Percentiles rank a stretch among this genome's conserved stretches.
phyloP scores from a whole-genome alignment of 768 basidiomycete species.

The Crassisporium funariophilum region DNA sequence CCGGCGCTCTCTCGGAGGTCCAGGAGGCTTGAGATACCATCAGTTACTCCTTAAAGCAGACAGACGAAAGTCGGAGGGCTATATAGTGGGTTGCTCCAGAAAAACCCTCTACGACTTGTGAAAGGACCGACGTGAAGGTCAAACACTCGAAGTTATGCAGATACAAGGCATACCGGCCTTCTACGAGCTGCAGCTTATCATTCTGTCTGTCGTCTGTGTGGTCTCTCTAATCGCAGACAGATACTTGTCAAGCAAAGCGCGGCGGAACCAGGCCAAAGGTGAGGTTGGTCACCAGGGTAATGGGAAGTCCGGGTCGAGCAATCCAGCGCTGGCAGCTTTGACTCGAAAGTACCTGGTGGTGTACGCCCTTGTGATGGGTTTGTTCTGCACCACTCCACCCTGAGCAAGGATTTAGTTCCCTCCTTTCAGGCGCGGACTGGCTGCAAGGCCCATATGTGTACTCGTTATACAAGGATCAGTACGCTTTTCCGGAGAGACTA shows the following conservation, averaged over 20 bases:
- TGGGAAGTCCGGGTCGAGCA: constrained; percentile 9
- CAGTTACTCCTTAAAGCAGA: too few species aligned
- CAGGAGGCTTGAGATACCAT: too few species aligned
- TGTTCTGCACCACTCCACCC: constrained; percentile 17
- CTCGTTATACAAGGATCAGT: constrained; percentile 72
- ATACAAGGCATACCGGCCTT: constrained; percentile 17
- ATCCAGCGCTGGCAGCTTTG: constrained; percentile 16
- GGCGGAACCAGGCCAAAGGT: constrained; percentile 9
- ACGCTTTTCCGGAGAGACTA: constrained; percentile 58
- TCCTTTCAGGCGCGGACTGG: constrained; percentile 67
- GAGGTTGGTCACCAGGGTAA: constrained; percentile 23
- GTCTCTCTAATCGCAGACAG: constrained; percentile 22
- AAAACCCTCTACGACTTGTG: too few species aligned
- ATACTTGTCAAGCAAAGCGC: constrained; percentile 16
- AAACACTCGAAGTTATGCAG: too few species aligned
- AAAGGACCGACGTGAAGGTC: too few species aligned
- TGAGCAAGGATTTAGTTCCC: constrained; percentile 1
- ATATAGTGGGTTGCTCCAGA: constrained; percentile 44
- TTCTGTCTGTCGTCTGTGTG: constrained; percentile 23
- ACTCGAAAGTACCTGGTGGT: constrained; percentile 60
- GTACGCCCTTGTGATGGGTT: constrained; percentile 76
- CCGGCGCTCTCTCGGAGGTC: too few species aligned
- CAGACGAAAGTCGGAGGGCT: too few species aligned
- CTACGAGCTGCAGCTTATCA: constrained; percentile 29
- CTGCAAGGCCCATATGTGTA: constrained; percentile 81